Percentiles rank a stretch among this genome's conserved stretches.
phyloP scores from a whole-genome alignment of 2,329 filamentous ascomycete species.

The Phialemoniopsis sp. region DNA sequence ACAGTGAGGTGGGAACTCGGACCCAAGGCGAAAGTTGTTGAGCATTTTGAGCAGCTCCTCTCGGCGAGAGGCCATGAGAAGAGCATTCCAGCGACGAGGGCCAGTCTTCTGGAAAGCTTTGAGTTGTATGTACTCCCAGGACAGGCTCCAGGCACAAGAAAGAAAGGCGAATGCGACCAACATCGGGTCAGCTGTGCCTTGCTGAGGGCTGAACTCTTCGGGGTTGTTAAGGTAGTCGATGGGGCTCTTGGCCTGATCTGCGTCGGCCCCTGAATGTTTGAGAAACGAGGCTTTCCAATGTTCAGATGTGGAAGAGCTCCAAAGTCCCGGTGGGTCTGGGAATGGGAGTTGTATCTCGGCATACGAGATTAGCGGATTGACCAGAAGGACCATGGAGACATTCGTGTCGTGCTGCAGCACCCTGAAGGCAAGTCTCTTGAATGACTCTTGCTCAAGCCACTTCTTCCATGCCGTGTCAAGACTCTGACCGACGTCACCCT shows the following conservation, averaged over 20 bases:
- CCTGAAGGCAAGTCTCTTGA: conserved; percentile 21
- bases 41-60: conserved; percentile 21
- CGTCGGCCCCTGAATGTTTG: no score
- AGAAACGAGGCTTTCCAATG: conserved; percentile 16
- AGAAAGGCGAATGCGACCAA: conserved; percentile 9
- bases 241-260: no score
- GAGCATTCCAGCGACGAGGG: conserved; percentile 18
- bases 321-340: conserved; percentile 14
- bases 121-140: conserved; percentile 23
- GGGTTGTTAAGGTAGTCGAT: no score
- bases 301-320: conserved; percentile 16
- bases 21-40: conserved; percentile 7
- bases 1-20: no score
- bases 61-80: conserved; percentile 17
- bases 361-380: conserved; percentile 22
- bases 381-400: conserved; percentile 19
- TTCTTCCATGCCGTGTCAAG: conserved; percentile 12
- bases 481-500: no score
- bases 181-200: no score
- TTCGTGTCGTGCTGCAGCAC: conserved; percentile 22
- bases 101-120: conserved; percentile 14
- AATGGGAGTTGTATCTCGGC: conserved; percentile 21
- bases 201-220: no score
- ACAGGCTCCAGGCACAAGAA: conserved; percentile 18
- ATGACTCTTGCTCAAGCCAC: conserved; percentile 23